A percentile compares a stretch with the other conserved stretches of the same genome.
Evolutionary conservation across 768 basidiomycete genomes (phyloP).

Genomic region (Termitomyces sp.): DNA sequence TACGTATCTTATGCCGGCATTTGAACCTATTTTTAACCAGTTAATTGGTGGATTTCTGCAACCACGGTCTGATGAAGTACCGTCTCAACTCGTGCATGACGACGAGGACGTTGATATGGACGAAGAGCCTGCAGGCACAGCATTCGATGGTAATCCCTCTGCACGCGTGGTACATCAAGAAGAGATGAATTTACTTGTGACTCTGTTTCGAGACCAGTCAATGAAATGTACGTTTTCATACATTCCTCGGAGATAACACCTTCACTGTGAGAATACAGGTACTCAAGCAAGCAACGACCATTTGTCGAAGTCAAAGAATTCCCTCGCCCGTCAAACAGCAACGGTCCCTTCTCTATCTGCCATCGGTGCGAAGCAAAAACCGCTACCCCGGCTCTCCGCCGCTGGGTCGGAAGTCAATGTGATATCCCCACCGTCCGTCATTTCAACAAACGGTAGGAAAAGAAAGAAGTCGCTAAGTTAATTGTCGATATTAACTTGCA

Average conservation of each 20-base stretch:
- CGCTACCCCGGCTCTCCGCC: background rate
- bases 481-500: slow-evolving; percentile 2
- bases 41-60: slow-evolving; percentile 34
- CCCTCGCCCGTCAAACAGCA: background rate
- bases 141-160: slow-evolving; percentile 11
- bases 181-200: slow-evolving; percentile 56
- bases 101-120: slow-evolving; percentile 45
- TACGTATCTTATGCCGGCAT: slow-evolving; percentile 71
- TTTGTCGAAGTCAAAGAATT: slow-evolving; percentile 3
- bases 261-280: slow-evolving; percentile 3
- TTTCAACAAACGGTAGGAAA: slow-evolving; percentile 42
- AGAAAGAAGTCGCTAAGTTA: slow-evolving; percentile 45
- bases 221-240: slow-evolving; percentile 33
- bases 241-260: background rate
- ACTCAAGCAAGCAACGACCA: slow-evolving; percentile 1
- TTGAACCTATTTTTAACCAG: slow-evolving; percentile 66
- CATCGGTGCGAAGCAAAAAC: slow-evolving; percentile 8
- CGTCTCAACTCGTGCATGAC: slow-evolving; percentile 16
- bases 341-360: slow-evolving; percentile 2
- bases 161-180: slow-evolving; percentile 38
- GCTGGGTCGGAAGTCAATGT: background rate
- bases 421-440: slow-evolving; percentile 16
- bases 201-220: slow-evolving; percentile 55
- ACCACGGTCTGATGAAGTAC: slow-evolving; percentile 15
- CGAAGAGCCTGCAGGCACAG: slow-evolving; percentile 18